Percentiles rank a stretch among this genome's conserved stretches.
Conservation (phyloP, 2,329 filamentous ascomycete genomes). For the Clarireedia sp. region DNA sequence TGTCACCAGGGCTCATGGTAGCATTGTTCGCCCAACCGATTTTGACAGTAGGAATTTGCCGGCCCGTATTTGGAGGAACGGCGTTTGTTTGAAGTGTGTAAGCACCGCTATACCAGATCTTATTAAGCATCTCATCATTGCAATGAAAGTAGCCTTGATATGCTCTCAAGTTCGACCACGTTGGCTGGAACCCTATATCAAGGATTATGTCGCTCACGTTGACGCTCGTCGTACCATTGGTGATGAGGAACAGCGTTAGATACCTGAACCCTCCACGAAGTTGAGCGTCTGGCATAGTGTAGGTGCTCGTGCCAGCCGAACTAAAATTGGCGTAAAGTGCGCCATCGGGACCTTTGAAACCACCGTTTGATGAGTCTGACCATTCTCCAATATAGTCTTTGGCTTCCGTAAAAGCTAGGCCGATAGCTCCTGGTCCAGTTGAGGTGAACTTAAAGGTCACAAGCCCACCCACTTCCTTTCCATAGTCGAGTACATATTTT, state of each 20-base stretch:
- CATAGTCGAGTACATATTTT: constrained; percentile 49
- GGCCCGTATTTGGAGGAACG: constrained; percentile 28
- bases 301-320: constrained; percentile 28
- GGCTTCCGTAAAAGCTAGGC: constrained; percentile 41
- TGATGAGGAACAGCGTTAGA: constrained; percentile 38
- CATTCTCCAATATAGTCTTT: constrained; percentile 41
- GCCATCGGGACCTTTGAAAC: constrained; percentile 40
- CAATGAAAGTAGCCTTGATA: constrained; percentile 48
- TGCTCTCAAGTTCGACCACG: constrained; percentile 36
- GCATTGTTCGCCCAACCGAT: constrained; percentile 34
- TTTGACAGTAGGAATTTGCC: constrained; percentile 26
- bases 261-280: constrained; percentile 47
- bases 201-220: constrained; percentile 28
- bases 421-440: constrained; percentile 33
- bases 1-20: constrained; percentile 25
- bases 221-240: constrained; percentile 24
- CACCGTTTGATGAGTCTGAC: constrained; percentile 42
- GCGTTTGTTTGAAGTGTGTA: constrained; percentile 34
- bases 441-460: constrained; percentile 30
- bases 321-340: constrained; percentile 39
- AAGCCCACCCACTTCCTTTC: constrained; percentile 50
- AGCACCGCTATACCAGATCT: constrained; percentile 44
- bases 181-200: constrained; percentile 35
- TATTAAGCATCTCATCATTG: constrained; percentile 42
- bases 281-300: constrained; percentile 36